Conservation (phyloP, 208 protist species). For the Trypanosoma melophagium region DNA sequence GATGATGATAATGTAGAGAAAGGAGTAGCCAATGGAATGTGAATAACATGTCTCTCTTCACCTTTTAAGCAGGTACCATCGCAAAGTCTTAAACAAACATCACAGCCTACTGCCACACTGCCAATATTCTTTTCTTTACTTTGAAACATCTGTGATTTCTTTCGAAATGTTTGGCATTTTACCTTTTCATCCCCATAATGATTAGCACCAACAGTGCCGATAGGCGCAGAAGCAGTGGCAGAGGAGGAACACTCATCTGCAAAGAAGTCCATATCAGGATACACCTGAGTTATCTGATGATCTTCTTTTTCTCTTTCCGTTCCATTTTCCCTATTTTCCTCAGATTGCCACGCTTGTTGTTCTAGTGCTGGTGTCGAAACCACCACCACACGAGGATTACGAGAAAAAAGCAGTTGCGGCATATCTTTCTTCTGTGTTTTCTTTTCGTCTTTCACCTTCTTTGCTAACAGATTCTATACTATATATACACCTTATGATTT, state of each 20-base stretch:
- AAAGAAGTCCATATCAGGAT: conserved; percentile 25
- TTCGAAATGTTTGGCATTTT: background rate
- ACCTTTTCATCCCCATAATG: background rate
- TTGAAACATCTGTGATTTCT: background rate
- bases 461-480: too few relatives aligned
- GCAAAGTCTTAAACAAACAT: conserved; percentile 2
- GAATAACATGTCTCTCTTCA: background rate
- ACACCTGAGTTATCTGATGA: background rate
- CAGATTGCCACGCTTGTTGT: background rate
- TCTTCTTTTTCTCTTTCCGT: background rate
- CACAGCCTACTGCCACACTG: background rate
- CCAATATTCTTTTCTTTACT: background rate
- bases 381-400: background rate
- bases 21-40: background rate
- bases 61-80: too few relatives aligned
- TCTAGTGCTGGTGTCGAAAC: background rate
- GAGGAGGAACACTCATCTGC: conserved; percentile 9
- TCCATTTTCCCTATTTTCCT: background rate
- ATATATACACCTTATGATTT: too few relatives aligned
- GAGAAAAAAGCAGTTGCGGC: conserved; percentile 15
- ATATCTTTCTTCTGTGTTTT: background rate
- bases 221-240: background rate
- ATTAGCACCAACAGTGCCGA: background rate
- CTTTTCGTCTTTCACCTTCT: background rate
- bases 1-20: background rate